Evolutionary conservation across 768 basidiomycete species (phyloP).

Genomic region (Coprinopsis sp.): DNA sequence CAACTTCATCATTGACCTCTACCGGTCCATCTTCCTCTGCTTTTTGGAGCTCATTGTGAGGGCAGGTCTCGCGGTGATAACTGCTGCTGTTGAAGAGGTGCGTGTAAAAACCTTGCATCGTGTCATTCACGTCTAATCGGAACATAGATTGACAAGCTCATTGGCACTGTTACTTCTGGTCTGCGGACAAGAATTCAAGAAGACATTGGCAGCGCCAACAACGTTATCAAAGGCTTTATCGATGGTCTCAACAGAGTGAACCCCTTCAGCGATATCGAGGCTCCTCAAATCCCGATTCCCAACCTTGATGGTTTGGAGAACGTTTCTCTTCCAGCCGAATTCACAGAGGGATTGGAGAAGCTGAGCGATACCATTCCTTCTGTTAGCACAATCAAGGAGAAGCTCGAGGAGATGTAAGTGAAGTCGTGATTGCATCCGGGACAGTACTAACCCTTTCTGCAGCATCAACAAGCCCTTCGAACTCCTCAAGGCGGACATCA

Average conservation of each 20-base stretch:
- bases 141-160: conserved; percentile 63
- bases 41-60: conserved; percentile 86
- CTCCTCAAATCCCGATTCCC: conserved; percentile 72
- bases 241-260: conserved; percentile 71
- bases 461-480: conserved; percentile 89
- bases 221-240: conserved; percentile 57
- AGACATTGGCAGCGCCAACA: conserved; percentile 65
- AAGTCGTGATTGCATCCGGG: too few relatives aligned
- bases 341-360: conserved; percentile 65
- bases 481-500: conserved; percentile 82
- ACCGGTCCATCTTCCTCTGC: conserved; percentile 91
- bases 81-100: conserved; percentile 81
- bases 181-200: conserved; percentile 71
- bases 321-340: conserved; percentile 72
- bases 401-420: conserved; percentile 63
- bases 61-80: conserved; percentile 74
- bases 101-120: conserved; percentile 17
- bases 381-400: conserved; percentile 66
- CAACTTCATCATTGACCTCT: conserved; percentile 89
- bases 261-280: conserved; percentile 62
- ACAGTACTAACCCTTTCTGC: conserved; percentile 6
- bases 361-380: conserved; percentile 83
- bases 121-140: neutral
- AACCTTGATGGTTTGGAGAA: conserved; percentile 70
- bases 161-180: conserved; percentile 53